Evolutionary conservation across 306 rosid species (phyloP), one percentile per base, ranked within the genome.

Genomic region (Quercus gilva): DNA sequence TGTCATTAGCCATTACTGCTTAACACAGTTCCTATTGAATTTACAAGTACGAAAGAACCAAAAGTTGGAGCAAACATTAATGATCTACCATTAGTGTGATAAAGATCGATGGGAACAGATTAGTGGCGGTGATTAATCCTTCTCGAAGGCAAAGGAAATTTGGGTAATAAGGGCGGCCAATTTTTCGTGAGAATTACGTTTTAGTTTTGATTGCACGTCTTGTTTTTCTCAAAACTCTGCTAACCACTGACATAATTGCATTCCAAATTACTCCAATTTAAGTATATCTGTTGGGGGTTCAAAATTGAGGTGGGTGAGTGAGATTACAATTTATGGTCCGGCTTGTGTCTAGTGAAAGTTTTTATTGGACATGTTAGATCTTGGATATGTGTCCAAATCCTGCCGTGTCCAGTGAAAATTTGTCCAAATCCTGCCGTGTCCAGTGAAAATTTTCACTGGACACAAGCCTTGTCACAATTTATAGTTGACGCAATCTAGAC

Each of bases 41-140:
- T 49, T 74, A 56, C 31, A 43, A 57, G 51, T 31, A 57, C 37
- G 4, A 17, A 63, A 78, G 74, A 83, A 71, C 71, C 79, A 33
- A 80, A 71, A 78, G 75, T 74, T 78, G 28, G 81, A 55, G 23
- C 60, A 67, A 64, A 52, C 65, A 35, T 81, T 31, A 71, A 83
- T 81, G 80, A 43, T 43, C 2, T 43, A 70, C 6, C 51, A 41
- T 49, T 67, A 20, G 37, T 35, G 55, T 51, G 80, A 70, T 45
- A 64, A 61, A 55, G 56, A 70, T 63, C 3, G 78, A 75, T 8
- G 64, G 25, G 63, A 13, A 69, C 69, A 69, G 58, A 29, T 73
- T 55, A 74, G 41, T 57, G 28, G 53, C 53, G 67, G 1, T 17
- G 65, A 56, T 15, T 69, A 17, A n/a, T 58, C 35, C 20, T 33